Base-by-base conservation (phyloP, 176 grass and related monocot genomes). In the Triticum monococcum region DNA sequence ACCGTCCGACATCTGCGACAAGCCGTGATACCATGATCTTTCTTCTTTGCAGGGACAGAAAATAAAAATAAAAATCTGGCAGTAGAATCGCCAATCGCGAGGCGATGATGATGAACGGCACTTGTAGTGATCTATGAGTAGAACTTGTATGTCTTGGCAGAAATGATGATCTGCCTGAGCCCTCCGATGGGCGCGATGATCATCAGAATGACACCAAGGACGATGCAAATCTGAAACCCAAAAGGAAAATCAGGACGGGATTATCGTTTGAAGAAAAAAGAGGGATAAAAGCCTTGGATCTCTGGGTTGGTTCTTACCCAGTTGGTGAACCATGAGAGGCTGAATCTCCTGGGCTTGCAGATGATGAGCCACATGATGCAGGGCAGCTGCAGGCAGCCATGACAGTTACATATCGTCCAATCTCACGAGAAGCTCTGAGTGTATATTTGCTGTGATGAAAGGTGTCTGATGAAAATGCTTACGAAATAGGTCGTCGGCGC, bases 401-500 rank as follows among this genome's bases (percentile, higher is more conserved):
- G 75, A 12, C 76, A 73, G 66, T 68, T 18, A 33, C 14, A 7
- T 32, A 14, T 3, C 3, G 17, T 72, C n/a, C 38, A 14, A 2
- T 31, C 22, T 52, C 28, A 3, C 78, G 24, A 65, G 17, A 52
- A 11, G 17, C 57, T 73, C 38, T 64, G 5, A 38, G 1, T 4
- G 37, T 23, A 26, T 4, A 36, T 59, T 59, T 11, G 66, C 22
- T 18, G 8, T 7, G 46, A 81, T 9, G 43, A 64, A 80, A 72
- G 0, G 18, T 4, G 18, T 25, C 14, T 31, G 8, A 56, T 20
- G 28, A 77, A 54, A 68, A 52, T 77, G 46, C 91, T 89, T 94
- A 98, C 96, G 41, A 94, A 98, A 20, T 98, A 98, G 14, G 91
- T 94, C 0, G 96, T 98, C 0, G 93, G 96, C 8, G 96, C 96